Evolutionary conservation across 768 basidiomycete genomes (phyloP).

Genomic region (Tulasnella sp.): DNA sequence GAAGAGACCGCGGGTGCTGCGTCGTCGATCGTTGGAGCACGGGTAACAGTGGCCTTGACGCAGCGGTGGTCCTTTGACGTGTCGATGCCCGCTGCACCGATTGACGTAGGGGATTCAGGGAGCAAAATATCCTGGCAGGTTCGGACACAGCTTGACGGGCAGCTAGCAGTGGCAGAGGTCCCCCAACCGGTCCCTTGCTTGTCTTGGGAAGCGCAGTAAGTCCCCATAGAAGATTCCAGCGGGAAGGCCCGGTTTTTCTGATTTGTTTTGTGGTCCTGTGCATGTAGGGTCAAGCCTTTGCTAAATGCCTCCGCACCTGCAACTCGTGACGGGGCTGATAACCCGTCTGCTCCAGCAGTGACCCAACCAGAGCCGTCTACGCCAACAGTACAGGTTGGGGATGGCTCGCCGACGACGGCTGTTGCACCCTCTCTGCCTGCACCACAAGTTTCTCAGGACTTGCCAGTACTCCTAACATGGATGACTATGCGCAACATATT

Average conservation of each 20-base stretch:
- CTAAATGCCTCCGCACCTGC: background rate
- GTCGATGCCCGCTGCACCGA: background rate
- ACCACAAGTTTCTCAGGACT: too few relatives aligned
- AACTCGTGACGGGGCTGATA: background rate
- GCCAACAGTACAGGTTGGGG: too few relatives aligned
- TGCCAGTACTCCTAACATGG: background rate
- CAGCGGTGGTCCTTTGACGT: conserved; percentile 1
- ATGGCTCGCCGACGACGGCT: too few relatives aligned
- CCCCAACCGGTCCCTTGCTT: background rate
- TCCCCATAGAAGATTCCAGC: background rate
- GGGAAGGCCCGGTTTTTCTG: background rate
- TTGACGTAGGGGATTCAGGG: background rate
- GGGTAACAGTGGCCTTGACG: background rate
- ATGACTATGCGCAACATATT: background rate
- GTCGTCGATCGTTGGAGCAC: background rate
- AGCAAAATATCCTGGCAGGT: conserved; percentile 2
- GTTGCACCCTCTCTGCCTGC: too few relatives aligned
- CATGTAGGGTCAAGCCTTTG: background rate
- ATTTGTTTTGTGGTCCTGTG: too few relatives aligned
- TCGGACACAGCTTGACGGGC: background rate
- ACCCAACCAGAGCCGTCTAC: too few relatives aligned
- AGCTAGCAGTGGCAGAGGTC: background rate
- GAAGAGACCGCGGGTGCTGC: background rate
- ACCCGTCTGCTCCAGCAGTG: background rate
- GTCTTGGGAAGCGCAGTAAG: conserved; percentile 2